These are phyloP conservation scores for Heterococcus sp. DNA, from an alignment of 108 stramenopile species.

Conservation along the genomic window DNA sequence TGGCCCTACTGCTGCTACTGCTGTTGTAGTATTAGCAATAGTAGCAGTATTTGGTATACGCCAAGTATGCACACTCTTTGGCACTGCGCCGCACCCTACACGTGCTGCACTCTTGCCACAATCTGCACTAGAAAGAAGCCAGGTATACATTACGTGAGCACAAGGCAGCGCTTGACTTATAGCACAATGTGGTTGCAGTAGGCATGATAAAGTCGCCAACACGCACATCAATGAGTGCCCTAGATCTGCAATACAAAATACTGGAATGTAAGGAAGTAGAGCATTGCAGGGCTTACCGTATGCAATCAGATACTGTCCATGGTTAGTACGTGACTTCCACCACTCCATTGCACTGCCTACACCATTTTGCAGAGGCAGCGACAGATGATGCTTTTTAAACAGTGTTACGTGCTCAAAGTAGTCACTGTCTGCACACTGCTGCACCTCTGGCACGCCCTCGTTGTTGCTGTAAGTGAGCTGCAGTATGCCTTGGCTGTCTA, in stretches of 20 bases:
- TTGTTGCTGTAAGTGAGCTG: conserved; percentile 55
- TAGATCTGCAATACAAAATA: too few relatives aligned
- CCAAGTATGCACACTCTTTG: conserved; percentile 50
- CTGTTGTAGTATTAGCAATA: too few relatives aligned
- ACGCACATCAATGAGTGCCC: too few relatives aligned
- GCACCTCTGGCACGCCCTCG: conserved; percentile 36
- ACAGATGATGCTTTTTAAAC: conserved; percentile 34
- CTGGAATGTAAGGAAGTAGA: too few relatives aligned
- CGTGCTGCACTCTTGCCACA: conserved; percentile 38
- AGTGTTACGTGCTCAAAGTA: conserved; percentile 37
- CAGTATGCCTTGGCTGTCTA: conserved; percentile 12
- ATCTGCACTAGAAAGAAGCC: background rate
- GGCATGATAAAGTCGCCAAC: too few relatives aligned
- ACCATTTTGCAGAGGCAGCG: conserved; percentile 17
- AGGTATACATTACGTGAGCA: too few relatives aligned
- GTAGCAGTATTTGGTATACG: background rate
- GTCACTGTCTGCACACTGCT: conserved; percentile 12
- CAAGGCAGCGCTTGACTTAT: too few relatives aligned
- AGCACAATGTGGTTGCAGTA: too few relatives aligned
- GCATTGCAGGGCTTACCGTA: conserved; percentile 47
- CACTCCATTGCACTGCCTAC: conserved; percentile 32
- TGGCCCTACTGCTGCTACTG: too few relatives aligned
- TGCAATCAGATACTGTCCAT: conserved; percentile 54
- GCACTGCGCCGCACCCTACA: conserved; percentile 17
- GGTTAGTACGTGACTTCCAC: conserved; percentile 33